These are phyloP conservation scores for Neoconidiobolus thromboides DNA, from an alignment of 371 early-diverging fungal species.

Conservation along the genomic window DNA sequence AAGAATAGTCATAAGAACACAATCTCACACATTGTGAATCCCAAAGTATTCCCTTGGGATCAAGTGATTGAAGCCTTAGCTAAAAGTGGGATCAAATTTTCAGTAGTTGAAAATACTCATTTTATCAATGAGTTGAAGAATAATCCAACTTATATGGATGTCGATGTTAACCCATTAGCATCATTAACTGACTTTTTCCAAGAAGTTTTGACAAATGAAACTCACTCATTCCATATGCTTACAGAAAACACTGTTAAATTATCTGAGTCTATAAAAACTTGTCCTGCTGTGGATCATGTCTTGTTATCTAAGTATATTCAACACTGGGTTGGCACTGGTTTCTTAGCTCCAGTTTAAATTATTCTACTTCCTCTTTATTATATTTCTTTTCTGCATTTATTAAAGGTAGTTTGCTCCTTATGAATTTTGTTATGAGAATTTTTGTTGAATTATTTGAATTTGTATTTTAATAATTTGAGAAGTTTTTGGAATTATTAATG, in stretches of 20 bases:
- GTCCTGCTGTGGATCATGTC: neutral
- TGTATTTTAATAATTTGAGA: too few relatives aligned
- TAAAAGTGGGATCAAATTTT: neutral
- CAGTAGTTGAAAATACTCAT: neutral
- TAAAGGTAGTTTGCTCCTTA: too few relatives aligned
- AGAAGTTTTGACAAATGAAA: neutral
- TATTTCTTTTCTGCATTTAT: too few relatives aligned
- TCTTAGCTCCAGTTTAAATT: neutral
- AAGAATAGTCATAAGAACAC: neutral
- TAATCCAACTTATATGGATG: neutral
- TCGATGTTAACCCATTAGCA: slow-evolving; percentile 4
- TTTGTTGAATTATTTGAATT: too few relatives aligned
- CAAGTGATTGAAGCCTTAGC: neutral
- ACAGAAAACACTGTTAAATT: neutral
- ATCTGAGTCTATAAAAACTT: neutral
- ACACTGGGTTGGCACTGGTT: neutral
- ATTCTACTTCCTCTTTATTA: too few relatives aligned
- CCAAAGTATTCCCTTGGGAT: neutral
- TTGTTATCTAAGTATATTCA: neutral
- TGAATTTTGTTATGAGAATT: too few relatives aligned
- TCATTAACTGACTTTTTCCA: neutral
- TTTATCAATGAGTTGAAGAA: neutral
- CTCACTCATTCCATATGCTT: neutral
- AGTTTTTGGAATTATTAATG: too few relatives aligned
- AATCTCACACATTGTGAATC: slow-evolving; percentile 1